Evolutionary conservation across 73 alveolate species (phyloP), one percentile per base, ranked within the genome.

Genomic region (Breviolum minutum): DNA sequence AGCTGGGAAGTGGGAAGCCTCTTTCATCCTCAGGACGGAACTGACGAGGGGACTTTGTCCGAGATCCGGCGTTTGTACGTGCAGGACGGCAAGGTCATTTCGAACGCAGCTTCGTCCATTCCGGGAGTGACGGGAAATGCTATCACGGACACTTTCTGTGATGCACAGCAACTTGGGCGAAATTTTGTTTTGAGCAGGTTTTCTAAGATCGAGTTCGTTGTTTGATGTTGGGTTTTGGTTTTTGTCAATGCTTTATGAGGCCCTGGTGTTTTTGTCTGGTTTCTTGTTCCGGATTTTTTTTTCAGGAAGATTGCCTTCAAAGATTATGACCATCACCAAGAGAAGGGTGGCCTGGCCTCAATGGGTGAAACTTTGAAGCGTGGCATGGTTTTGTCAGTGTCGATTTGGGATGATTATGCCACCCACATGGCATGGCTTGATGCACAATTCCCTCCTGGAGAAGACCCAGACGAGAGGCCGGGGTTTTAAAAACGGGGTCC

Each of bases 361-460:
- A 90, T 97, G 99, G 99, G 99, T 24, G 99, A 97, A 32, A 76
- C 99, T 71, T 68, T 97, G 68, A 95, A 71, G 27, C 87, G 99
- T 12, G 99, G 99, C 32, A 84, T 97, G 85, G 99, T 97, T 20
- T 48, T 97, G 27, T 95, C 95, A 24, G 95, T 97, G 99, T 87
- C 99, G 70, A 74, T 97, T 27, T 97, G 99, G 99, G 99, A 97
- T 40, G 99, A 97, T 86, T 85, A 20, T 54, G 63, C 94, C 63
- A 70, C 99, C 77, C 82, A 97, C 81, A 97, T 97, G 99, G 95
- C 95, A 29, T 97, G 99, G 99, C 95, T 97, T 14, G 99, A 97
- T 80, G 89, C 99, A 14, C 63, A 60, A 68, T 70, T 77, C 83
- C 99, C 99, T 8, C 95, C 95, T 9, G 90, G 95, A 20, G 88